Base-by-base conservation (phyloP, 1,284 basidiomycete genomes). In the Vanrija sp. region DNA sequence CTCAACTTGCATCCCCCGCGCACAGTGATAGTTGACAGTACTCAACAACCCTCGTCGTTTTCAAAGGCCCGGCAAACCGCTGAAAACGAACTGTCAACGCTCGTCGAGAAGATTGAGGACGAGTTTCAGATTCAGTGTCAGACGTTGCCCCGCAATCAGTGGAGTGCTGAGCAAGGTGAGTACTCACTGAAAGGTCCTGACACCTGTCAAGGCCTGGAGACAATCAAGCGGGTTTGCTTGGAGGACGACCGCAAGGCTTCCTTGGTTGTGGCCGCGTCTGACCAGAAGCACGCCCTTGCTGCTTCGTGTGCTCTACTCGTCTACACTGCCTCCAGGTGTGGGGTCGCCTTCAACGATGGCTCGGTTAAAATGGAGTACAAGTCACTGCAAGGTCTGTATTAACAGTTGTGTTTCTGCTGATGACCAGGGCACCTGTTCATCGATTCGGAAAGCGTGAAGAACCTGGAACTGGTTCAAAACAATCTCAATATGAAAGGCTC, bases 231-330 rank as follows among this genome's bases (percentile, higher is more conserved):
- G 55, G 79, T 92, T 6, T 86, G 85, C 54, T 82, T 90, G 0
- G 84, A 91, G 44, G 85, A 90, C 60, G 83, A 87, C 47, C 85
- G 87, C 60, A 82, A 87, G 42, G 83, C 87, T 0, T 88, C 85
- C 2, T 87, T 84, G 0, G 78, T 92, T 23, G 79, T 92, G 15
- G 82, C 88, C 0, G 81, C 85, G 1, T 83, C 86, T 3, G 86
- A 86, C 68, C 91, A 91, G 87, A 92, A 91, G 69, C 94, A 91
- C 67, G 86, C 89, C 0, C 82, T 95, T 3, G 89, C 88, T 9
- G 91, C 94, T 1, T 80, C 83, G 0, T 86, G 85, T 44, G 93
- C 91, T 0, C 78, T 96, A 9, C 91, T 97, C 80, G 88, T 89
- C 71, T 85, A 88, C 64, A 80, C 86, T 14, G 86, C 91, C 67